These are phyloP conservation scores for Solanum rostratum DNA, from an alignment of 257 asterid species.

Conservation along the genomic window DNA sequence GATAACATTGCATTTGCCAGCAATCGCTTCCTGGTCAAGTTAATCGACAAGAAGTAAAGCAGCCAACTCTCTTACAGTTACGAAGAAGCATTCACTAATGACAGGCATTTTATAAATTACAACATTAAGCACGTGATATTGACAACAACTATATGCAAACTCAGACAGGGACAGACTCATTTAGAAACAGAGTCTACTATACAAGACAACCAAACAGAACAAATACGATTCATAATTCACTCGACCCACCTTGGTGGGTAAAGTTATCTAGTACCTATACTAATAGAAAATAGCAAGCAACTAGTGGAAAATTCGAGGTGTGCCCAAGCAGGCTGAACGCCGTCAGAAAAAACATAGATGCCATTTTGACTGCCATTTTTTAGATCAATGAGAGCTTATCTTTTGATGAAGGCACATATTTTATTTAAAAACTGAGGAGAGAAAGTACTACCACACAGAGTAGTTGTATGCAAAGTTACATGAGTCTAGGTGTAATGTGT, in stretches of 20 bases:
- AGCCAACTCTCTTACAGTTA: background rate
- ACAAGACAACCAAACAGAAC: background rate
- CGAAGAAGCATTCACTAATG: background rate
- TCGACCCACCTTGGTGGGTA: background rate
- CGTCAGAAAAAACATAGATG: background rate
- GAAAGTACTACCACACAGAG: background rate
- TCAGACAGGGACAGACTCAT: background rate
- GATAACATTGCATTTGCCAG: conserved; percentile 78
- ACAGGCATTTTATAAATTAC: background rate
- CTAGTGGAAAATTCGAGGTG: background rate
- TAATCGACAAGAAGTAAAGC: background rate
- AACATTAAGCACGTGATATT: background rate
- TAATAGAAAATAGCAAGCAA: background rate
- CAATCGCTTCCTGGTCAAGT: conserved; percentile 65
- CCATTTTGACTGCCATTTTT: background rate
- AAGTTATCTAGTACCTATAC: background rate
- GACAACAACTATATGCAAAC: background rate
- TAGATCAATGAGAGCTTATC: background rate
- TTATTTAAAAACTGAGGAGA: background rate
- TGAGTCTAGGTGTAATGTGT: background rate
- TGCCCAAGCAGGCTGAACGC: background rate
- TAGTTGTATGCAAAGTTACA: background rate
- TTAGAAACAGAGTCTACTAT: background rate
- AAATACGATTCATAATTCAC: background rate
- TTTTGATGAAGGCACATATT: background rate